Evolutionary conservation across 2,329 filamentous ascomycete genomes (phyloP).

Genomic region (Colletotrichum trifolii): DNA sequence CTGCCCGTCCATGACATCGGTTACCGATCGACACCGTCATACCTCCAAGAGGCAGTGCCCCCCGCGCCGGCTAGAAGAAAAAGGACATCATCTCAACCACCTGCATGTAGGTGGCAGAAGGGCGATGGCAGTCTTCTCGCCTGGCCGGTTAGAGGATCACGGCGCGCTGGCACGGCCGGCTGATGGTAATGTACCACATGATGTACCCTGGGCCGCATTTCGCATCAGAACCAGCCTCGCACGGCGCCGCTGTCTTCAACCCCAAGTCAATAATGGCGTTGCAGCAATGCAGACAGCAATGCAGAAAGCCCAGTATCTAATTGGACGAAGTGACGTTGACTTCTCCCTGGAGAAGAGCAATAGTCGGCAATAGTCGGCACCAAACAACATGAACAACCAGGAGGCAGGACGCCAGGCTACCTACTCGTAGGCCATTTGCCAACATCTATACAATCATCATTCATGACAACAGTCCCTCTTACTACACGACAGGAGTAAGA

Average conservation of each 20-base stretch:
- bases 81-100: slow-evolving; percentile 3
- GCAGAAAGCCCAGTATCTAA: not conserved
- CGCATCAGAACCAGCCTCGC: slow-evolving; percentile 20
- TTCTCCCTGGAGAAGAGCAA: not conserved
- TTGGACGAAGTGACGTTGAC: slow-evolving; percentile 29
- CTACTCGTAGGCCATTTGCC: not conserved
- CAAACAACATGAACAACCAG: not conserved
- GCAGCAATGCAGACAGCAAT: not conserved
- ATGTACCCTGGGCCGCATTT: slow-evolving; percentile 6
- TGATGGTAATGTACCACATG: slow-evolving; percentile 2
- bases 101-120: not conserved
- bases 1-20: slow-evolving; percentile 28
- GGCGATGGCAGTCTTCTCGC: not conserved
- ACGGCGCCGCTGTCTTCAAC: slow-evolving; percentile 4
- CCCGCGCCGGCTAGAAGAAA: slow-evolving; percentile 13
- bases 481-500: too few relatives aligned
- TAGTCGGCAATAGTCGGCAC: too few relatives aligned
- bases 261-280: slow-evolving; percentile 9
- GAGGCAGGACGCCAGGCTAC: too few relatives aligned
- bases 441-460: not conserved
- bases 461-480: not conserved
- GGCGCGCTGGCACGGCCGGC: slow-evolving; percentile 11
- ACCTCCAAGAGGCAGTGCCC: slow-evolving; percentile 11
- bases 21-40: slow-evolving; percentile 22
- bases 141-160: slow-evolving; percentile 10